Evolutionary conservation across 2,329 filamentous ascomycete genomes (phyloP).

Genomic region (Arthrobotrys pseudoclavata): DNA sequence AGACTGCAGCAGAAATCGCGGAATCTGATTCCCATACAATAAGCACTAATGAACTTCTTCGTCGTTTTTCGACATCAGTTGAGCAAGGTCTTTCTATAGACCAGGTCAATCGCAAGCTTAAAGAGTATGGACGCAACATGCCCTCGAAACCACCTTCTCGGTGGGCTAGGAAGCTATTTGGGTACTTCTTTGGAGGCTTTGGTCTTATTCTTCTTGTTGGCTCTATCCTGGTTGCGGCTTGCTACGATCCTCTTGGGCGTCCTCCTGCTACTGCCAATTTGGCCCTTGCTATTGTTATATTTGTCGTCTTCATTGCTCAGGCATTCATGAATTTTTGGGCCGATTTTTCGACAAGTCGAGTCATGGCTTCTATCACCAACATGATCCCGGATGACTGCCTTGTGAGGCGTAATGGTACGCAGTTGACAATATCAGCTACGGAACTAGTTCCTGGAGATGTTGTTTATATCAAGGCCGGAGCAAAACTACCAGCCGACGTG

Average conservation of each 20-base stretch:
- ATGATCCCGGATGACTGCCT: conserved; percentile 83
- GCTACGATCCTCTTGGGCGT: conserved; percentile 80
- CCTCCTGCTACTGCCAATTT: conserved; percentile 79
- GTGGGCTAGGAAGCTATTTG: conserved; percentile 72
- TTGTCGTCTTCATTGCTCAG: conserved; percentile 75
- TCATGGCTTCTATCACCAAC: conserved; percentile 83
- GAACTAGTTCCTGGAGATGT: conserved; percentile 81
- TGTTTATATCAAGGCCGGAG: conserved; percentile 77
- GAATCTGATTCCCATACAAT: conserved; percentile 55
- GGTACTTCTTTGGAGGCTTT: conserved; percentile 84
- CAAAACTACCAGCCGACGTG: conserved; percentile 81
- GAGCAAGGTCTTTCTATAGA: conserved; percentile 50
- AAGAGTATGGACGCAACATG: conserved; percentile 76
- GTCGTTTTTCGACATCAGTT: conserved; percentile 45
- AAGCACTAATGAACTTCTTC: conserved; percentile 46
- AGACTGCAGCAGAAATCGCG: conserved; percentile 48
- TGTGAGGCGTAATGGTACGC: conserved; percentile 73
- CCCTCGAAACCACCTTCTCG: conserved; percentile 76
- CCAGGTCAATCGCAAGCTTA: conserved; percentile 63
- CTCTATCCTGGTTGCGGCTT: conserved; percentile 79
- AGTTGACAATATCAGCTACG: conserved; percentile 69
- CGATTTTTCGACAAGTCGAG: conserved; percentile 81
- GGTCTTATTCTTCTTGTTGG: conserved; percentile 78
- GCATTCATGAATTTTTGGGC: conserved; percentile 74
- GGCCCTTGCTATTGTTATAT: conserved; percentile 79